Evolutionary conservation across 306 rosid species (phyloP).

Genomic region (Cicer judaicum): DNA sequence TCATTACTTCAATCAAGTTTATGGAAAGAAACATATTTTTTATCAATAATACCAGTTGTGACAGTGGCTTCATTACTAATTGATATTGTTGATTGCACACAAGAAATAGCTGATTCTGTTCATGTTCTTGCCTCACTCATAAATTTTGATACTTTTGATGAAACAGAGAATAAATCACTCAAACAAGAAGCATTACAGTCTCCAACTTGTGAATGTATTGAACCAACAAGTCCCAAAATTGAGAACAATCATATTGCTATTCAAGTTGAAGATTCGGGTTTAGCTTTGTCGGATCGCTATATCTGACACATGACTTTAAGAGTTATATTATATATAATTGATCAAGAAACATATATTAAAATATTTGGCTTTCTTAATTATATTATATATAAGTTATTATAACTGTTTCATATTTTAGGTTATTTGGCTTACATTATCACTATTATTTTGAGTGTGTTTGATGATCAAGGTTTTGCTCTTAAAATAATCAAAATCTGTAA

Average conservation of each 20-base stretch:
- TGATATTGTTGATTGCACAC: slow-evolving; percentile 62
- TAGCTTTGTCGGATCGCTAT: slow-evolving; percentile 29
- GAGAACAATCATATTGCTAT: slow-evolving; percentile 56
- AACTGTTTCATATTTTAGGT: no score
- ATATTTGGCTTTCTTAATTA: no score
- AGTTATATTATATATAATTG: slow-evolving; percentile 35
- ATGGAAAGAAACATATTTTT: slow-evolving; percentile 38
- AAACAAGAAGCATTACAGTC: slow-evolving; percentile 28
- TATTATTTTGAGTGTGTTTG: no score
- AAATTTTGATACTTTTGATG: slow-evolving; percentile 48
- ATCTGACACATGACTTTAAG: slow-evolving; percentile 33
- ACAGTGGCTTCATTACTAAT: slow-evolving; percentile 69
- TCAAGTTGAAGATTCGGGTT: slow-evolving; percentile 42
- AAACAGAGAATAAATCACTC: slow-evolving; percentile 22
- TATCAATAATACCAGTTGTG: slow-evolving; percentile 51
- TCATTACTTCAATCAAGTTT: slow-evolving; percentile 41
- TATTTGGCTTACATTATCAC: no score
- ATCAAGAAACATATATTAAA: slow-evolving; percentile 28
- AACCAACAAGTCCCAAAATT: slow-evolving; percentile 35
- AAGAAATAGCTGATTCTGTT: slow-evolving; percentile 64
- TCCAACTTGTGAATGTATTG: slow-evolving; percentile 40
- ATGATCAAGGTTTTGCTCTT: no score
- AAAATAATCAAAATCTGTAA: no score
- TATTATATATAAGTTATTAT: no score
- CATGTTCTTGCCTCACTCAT: slow-evolving; percentile 65